These are phyloP conservation scores for Tricholoma saponaceum DNA, from an alignment of 768 basidiomycete species.

Conservation along the genomic window DNA sequence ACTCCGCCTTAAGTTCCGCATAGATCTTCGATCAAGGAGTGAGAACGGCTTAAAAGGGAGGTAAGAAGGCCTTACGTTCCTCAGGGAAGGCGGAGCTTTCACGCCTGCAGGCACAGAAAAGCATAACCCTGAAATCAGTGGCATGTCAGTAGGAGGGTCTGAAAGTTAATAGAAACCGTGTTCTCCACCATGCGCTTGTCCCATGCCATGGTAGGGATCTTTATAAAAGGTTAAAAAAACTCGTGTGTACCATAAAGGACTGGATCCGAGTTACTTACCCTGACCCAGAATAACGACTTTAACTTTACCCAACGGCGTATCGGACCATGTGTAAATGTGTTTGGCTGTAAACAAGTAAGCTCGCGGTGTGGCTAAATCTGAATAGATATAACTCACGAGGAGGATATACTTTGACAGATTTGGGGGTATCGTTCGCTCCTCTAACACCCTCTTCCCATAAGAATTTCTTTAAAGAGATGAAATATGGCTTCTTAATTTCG, in stretches of 20 bases:
- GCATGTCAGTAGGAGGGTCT: constrained; percentile 7
- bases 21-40: constrained; percentile 60
- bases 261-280: constrained; percentile 23
- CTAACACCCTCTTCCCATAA: constrained; percentile 62
- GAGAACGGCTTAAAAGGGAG: constrained; percentile 6
- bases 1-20: constrained; percentile 78
- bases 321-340: constrained; percentile 90
- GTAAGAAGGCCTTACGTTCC: constrained; percentile 51
- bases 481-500: constrained; percentile 76
- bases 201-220: constrained; percentile 79
- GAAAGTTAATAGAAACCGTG: not conserved
- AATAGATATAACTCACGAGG: constrained; percentile 46
- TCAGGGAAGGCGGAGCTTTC: constrained; percentile 72
- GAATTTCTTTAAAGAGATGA: constrained; percentile 65
- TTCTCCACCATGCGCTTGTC: constrained; percentile 78
- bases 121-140: constrained; percentile 50
- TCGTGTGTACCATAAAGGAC: constrained; percentile 7
- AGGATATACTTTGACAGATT: constrained; percentile 66
- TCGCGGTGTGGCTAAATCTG: constrained; percentile 2
- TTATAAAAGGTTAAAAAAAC: constrained; percentile 2
- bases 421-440: constrained; percentile 42
- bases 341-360: constrained; percentile 38
- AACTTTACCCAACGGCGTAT: constrained; percentile 80
- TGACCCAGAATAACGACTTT: constrained; percentile 89
- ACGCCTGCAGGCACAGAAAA: constrained; percentile 89